Percentiles rank a stretch among this genome's conserved stretches.
These are phyloP conservation scores for Mycena metata DNA, from an alignment of 768 basidiomycete species.

Conservation along the genomic window DNA sequence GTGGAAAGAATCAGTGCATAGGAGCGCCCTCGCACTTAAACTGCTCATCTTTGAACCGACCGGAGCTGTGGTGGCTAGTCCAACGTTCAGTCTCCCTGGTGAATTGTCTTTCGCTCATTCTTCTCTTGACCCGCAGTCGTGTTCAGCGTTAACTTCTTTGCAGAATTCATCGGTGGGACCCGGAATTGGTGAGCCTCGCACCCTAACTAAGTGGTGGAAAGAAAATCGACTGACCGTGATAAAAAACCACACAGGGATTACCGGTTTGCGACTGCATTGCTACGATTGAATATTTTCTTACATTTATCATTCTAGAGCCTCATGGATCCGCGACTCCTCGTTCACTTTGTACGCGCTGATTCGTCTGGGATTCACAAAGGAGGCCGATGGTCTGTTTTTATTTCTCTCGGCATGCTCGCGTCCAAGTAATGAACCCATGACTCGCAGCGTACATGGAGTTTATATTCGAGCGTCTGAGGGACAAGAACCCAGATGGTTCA, in stretches of 20 bases:
- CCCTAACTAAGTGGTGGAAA: too few species aligned
- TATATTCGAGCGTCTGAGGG: constrained; percentile 84
- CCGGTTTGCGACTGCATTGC: constrained; percentile 53
- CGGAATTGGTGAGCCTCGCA: constrained; percentile 78
- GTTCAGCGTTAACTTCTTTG: too few species aligned
- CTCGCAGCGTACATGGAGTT: constrained; percentile 87
- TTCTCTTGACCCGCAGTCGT: too few species aligned
- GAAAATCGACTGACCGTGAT: neutral
- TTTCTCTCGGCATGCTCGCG: neutral
- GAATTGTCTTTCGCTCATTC: neutral
- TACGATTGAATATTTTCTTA: neutral
- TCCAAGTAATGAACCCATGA: neutral
- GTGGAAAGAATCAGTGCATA: constrained; percentile 96
- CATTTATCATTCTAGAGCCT: constrained; percentile 60
- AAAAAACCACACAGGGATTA: constrained; percentile 65
- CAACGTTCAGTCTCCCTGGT: constrained; percentile 95
- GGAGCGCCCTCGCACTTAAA: constrained; percentile 94
- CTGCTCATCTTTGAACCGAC: constrained; percentile 94
- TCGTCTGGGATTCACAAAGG: constrained; percentile 92
- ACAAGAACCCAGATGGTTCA: constrained; percentile 91
- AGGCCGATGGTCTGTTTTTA: constrained; percentile 80
- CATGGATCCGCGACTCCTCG: constrained; percentile 95
- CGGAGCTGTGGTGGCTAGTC: constrained; percentile 94
- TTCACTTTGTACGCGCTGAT: constrained; percentile 97
- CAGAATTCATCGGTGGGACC: constrained; percentile 74